Percentiles rank a stretch among this genome's conserved stretches.
Conservation (phyloP, 1,284 basidiomycete species). For the Taiwanofungus camphoratus region DNA sequence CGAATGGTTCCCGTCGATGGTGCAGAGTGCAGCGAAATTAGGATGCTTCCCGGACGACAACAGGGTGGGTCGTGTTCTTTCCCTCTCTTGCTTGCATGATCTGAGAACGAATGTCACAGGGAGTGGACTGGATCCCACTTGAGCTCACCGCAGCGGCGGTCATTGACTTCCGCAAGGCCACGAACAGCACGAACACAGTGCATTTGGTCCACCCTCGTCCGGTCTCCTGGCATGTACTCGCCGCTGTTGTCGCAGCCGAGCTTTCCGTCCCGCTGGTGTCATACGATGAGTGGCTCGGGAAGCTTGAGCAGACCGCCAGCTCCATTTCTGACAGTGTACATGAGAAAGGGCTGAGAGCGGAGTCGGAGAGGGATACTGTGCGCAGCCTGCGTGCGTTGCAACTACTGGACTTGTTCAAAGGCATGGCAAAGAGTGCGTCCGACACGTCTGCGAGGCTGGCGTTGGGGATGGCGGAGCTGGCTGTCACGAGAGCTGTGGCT, state of each 20-base stretch:
- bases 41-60: conserved; percentile 23
- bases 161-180: conserved; percentile 18
- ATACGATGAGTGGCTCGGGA: conserved; percentile 19
- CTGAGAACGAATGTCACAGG: conserved; percentile 1
- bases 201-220: conserved; percentile 28
- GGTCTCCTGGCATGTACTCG: conserved; percentile 16
- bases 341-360: too few relatives aligned
- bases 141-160: conserved; percentile 20
- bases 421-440: not conserved
- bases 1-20: conserved; percentile 41
- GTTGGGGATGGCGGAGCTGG: not conserved
- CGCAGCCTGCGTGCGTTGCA: not conserved
- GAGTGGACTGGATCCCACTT: conserved; percentile 23
- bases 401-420: conserved; percentile 2
- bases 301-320: conserved; percentile 9
- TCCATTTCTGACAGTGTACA: too few relatives aligned
- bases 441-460: not conserved
- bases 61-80: conserved; percentile 12
- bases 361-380: not conserved
- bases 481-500: not conserved
- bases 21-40: conserved; percentile 28
- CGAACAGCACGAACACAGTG: conserved; percentile 13
- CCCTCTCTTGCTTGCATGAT: not conserved
- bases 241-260: conserved; percentile 15
- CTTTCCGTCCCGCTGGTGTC: conserved; percentile 20